A percentile compares a stretch with the other conserved stretches of the same genome.
Evolutionary conservation across 192 early-diverging fungal species (phyloP).

Genomic region (Umbelopsis sp.): DNA sequence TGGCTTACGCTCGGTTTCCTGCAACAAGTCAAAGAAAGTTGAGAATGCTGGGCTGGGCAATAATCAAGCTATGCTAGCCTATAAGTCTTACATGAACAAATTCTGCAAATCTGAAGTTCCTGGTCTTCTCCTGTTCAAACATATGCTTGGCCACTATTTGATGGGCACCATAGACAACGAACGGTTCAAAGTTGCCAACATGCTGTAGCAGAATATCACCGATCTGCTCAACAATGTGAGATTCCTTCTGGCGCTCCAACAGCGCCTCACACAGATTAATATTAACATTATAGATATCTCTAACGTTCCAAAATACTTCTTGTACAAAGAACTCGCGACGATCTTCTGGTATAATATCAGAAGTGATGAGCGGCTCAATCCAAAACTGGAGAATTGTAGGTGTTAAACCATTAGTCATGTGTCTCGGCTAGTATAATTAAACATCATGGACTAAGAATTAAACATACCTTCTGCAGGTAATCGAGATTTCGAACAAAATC

Average conservation of each 20-base stretch:
- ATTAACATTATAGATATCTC: conserved; percentile 66
- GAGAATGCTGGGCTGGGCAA: not conserved
- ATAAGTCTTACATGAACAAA: conserved; percentile 67
- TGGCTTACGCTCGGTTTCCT: conserved; percentile 72
- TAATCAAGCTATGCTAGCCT: not conserved
- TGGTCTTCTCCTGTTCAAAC: conserved; percentile 79
- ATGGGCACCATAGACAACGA: conserved; percentile 85
- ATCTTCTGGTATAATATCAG: conserved; percentile 67
- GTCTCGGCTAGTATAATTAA: not conserved
- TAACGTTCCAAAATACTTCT: conserved; percentile 79
- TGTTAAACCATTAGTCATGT: conserved; percentile 31
- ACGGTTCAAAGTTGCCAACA: conserved; percentile 74
- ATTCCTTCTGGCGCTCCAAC: conserved; percentile 63
- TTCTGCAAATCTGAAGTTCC: conserved; percentile 66
- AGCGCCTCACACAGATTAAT: conserved; percentile 60
- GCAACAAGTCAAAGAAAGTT: not conserved
- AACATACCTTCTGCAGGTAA: conserved; percentile 70
- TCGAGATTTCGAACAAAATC: conserved; percentile 90
- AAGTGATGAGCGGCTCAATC: conserved; percentile 66
- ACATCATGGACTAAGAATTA: not conserved
- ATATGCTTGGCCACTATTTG: conserved; percentile 82
- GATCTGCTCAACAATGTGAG: conserved; percentile 72
- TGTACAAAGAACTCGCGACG: conserved; percentile 76
- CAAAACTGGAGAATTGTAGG: conserved; percentile 44
- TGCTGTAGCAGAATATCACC: conserved; percentile 85